Conservation (phyloP, 306 rosid genomes). For the Dalbergia cochinchinensis region DNA sequence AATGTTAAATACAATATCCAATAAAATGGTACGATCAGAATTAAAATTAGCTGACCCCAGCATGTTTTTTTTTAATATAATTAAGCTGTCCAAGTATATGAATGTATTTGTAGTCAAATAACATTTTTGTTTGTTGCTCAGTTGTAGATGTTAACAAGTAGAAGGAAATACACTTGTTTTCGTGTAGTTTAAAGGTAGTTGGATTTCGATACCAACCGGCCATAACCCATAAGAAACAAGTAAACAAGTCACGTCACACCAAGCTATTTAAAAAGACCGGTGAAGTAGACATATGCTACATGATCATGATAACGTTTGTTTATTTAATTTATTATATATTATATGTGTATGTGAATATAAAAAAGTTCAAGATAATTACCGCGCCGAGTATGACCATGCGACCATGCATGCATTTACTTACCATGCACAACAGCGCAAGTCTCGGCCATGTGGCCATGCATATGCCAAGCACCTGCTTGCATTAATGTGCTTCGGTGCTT, state of each 20-base stretch:
- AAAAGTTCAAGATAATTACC: neutral
- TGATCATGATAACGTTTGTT: neutral
- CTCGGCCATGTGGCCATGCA: conserved; percentile 29
- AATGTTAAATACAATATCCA: no score
- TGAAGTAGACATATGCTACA: conserved; percentile 31
- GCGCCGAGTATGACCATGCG: neutral
- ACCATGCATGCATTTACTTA: neutral
- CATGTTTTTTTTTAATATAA: neutral
- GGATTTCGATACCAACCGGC: conserved; percentile 33
- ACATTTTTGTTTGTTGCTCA: neutral
- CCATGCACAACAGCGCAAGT: neutral
- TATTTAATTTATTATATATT: no score
- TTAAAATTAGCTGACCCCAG: neutral
- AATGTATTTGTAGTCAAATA: neutral
- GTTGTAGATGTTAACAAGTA: neutral
- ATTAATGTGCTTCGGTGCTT: conserved; percentile 18
- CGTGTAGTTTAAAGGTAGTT: conserved; percentile 2
- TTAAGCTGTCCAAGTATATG: no score
- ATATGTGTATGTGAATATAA: neutral
- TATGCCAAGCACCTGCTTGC: neutral
- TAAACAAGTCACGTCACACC: conserved; percentile 41
- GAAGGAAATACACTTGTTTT: conserved; percentile 8
- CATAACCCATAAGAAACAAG: conserved; percentile 45
- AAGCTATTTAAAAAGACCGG: conserved; percentile 4
- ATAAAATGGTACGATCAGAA: neutral